phyloP scores from a whole-genome alignment of 768 basidiomycete genomes.

The Leucocoprinus sp. region DNA sequence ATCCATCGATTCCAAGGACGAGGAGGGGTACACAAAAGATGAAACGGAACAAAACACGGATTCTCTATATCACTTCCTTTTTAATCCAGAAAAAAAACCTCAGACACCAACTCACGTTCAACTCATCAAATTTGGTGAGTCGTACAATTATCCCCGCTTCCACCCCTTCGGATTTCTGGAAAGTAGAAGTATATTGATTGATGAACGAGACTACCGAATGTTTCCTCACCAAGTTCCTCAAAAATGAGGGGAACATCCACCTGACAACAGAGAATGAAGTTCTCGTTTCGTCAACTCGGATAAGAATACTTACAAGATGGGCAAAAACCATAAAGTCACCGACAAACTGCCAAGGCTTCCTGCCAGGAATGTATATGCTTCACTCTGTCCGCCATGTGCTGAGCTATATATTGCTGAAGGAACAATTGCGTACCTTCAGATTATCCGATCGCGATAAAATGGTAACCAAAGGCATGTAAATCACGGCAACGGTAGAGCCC shows the following conservation, averaged over 20 bases:
- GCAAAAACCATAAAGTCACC: conserved; percentile 68
- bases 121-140: conserved; percentile 71
- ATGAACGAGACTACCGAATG: not conserved
- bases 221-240: conserved; percentile 46
- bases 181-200: not conserved
- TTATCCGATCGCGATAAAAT: conserved; percentile 52
- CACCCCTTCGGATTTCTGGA: conserved; percentile 51
- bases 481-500: conserved; percentile 52
- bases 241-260: conserved; percentile 61
- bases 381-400: conserved; percentile 35
- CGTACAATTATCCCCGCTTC: conserved; percentile 61
- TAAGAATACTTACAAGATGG: conserved; percentile 44
- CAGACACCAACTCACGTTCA: conserved; percentile 50
- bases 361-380: conserved; percentile 61
- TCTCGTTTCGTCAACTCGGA: not conserved
- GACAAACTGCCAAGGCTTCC: conserved; percentile 63
- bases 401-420: conserved; percentile 2
- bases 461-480: conserved; percentile 66
- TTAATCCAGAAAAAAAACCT: not conserved
- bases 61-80: conserved; percentile 32
- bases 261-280: conserved; percentile 21
- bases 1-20: conserved; percentile 63
- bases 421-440: conserved; percentile 37
- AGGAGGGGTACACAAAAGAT: conserved; percentile 59
- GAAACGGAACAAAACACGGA: conserved; percentile 68